Evolutionary conservation across 495 filamentous ascomycete species (phyloP), one percentile per base, ranked within the genome.

Genomic region (Aspergillus cavernicola): DNA sequence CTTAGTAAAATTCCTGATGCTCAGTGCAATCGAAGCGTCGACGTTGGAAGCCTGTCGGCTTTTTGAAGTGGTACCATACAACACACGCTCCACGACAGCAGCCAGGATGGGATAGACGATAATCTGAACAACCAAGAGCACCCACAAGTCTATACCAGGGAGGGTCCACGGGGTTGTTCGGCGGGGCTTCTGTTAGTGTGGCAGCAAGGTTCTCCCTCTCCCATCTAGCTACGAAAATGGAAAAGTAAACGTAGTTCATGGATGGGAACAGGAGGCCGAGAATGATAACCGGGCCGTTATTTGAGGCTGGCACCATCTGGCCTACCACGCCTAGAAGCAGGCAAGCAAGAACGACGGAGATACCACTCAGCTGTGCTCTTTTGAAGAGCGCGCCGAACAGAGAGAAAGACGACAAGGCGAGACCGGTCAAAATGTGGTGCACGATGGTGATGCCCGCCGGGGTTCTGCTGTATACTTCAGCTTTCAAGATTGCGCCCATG

Each of bases 341-440:
- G n/a, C 77, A 78, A 26, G 81, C 59, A 16, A 92, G 81, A 10
- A 82, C 81, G 5, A 80, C 70, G 4, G 81, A 75, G 47, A 90
- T 87, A 18, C 89, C 89, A 47, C 80, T 88, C 22, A 93, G 75
- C 66, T 93, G 89, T 1, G 89, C 82, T 62, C 79, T 85, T 52
- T 81, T 85, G 69, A 92, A 93, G 62, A 92, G 87, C 10, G 85
- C 85, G 1, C 82, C 80, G 24, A 91, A 75, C 43, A 92, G 79
- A 0, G 86, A 84, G 60, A 87, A 85, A 4, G 84, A 87, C 0
- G 80, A 73, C 16, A 89, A 66, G 10, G 86, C 76, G 5, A 87
- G 65, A 2, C 88, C 89, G 15, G 76, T 60, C 10, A 90, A 72
- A 20, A 91, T 62, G 56, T 80, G 74, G 66, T 80, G 84, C 45